Conservation (phyloP, 352 stramenopile genomes). For the Aphanomyces stellatus region DNA sequence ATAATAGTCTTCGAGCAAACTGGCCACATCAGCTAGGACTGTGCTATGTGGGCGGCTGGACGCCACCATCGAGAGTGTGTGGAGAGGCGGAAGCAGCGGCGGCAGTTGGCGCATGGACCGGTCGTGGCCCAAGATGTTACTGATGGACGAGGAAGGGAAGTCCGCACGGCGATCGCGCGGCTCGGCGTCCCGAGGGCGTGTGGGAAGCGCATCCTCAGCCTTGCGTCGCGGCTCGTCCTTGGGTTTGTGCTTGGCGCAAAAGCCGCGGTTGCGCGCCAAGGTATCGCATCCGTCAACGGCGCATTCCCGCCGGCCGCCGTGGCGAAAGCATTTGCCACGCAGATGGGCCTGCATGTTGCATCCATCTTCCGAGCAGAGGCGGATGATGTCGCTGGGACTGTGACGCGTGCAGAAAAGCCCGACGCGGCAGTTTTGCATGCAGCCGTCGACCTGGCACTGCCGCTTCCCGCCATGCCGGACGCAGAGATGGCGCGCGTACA, state of each 20-base stretch:
- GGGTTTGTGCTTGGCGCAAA: neutral
- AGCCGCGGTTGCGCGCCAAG: neutral
- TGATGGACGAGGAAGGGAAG: too few species aligned
- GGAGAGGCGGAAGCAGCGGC: too few species aligned
- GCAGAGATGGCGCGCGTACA: constrained; percentile 8
- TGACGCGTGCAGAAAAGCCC: neutral
- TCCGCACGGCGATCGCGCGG: too few species aligned
- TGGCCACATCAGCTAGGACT: neutral
- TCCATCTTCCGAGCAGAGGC: neutral
- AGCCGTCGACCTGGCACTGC: neutral
- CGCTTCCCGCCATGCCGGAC: constrained; percentile 9
- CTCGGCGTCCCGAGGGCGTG: too few species aligned
- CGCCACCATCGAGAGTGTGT: neutral
- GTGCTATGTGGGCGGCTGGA: neutral
- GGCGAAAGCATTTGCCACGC: neutral
- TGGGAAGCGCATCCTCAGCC: neutral
- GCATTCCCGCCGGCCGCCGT: constrained; percentile 5
- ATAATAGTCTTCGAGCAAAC: neutral
- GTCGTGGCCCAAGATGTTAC: too few species aligned
- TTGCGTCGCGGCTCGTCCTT: neutral
- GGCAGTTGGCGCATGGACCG: too few species aligned
- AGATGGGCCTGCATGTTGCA: neutral
- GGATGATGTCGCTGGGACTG: neutral
- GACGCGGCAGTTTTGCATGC: neutral
- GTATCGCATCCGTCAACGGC: constrained; percentile 6